These are phyloP conservation scores for Aspergillus sp. DNA, from an alignment of 2,329 filamentous ascomycete species.

Conservation along the genomic window DNA sequence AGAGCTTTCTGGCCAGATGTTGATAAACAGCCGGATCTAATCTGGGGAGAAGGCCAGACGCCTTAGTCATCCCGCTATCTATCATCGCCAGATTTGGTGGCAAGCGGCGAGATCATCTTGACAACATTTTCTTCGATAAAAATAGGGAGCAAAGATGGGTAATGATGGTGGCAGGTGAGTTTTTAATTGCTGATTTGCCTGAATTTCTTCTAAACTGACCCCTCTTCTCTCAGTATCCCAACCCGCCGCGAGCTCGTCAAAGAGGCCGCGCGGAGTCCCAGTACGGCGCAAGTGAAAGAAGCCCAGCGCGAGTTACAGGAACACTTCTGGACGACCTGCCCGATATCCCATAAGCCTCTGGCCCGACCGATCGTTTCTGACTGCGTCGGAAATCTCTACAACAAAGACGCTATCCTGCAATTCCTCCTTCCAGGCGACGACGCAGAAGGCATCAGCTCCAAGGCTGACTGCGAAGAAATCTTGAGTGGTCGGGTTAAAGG, in stretches of 20 bases:
- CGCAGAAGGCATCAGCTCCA: constrained; percentile 48
- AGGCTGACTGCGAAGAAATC: constrained; percentile 58
- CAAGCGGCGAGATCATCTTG: constrained; percentile 8
- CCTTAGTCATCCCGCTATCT: constrained; percentile 25
- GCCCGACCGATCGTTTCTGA: constrained; percentile 77
- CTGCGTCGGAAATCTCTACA: constrained; percentile 78
- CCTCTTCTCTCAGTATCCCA: constrained; percentile 60
- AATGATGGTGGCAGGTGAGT: constrained; percentile 82
- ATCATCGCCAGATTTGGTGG: constrained; percentile 13
- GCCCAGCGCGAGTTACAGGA: constrained; percentile 77
- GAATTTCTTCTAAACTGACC: no score
- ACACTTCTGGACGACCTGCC: constrained; percentile 83
- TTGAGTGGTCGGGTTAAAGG: constrained; percentile 65
- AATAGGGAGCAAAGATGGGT: constrained; percentile 60
- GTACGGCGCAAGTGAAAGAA: constrained; percentile 82
- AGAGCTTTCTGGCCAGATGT: constrained; percentile 35
- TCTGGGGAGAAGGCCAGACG: constrained; percentile 10
- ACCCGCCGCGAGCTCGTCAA: constrained; percentile 95
- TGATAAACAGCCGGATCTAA: constrained; percentile 21
- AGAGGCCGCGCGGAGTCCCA: constrained; percentile 77
- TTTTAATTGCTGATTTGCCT: neutral
- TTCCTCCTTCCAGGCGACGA: constrained; percentile 56
- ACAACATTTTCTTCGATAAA: constrained; percentile 1
- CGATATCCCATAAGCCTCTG: constrained; percentile 74
- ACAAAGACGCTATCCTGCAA: constrained; percentile 83